Percentiles rank a stretch among this genome's conserved stretches.
Conservation (phyloP, 495 filamentous ascomycete genomes). For the Talaromyces stipitatus region DNA sequence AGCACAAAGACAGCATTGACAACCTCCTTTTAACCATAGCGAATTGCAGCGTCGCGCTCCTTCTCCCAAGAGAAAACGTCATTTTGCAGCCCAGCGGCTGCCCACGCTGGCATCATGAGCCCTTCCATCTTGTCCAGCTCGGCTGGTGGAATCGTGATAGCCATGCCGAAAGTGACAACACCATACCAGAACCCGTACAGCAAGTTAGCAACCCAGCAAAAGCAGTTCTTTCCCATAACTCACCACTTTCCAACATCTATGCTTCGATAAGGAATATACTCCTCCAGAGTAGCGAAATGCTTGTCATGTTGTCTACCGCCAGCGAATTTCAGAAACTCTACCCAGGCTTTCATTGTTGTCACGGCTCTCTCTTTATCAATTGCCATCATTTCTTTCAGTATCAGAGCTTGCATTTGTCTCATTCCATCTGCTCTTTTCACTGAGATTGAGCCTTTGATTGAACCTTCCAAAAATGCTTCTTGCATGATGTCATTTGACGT, state of each 20-base stretch:
- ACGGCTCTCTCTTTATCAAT: background rate
- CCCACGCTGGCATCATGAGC: background rate
- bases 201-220: background rate
- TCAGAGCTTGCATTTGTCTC: background rate
- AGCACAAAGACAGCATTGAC: background rate
- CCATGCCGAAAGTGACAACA: background rate
- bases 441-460: too few species aligned
- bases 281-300: background rate
- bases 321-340: background rate
- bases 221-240: background rate
- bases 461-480: background rate
- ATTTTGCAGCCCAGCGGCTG: background rate
- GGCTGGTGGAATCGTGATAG: background rate
- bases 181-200: background rate
- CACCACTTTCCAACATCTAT: background rate
- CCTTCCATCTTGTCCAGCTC: background rate
- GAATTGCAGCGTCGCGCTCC: background rate
- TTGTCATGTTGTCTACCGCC: background rate
- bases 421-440: background rate
- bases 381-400: background rate
- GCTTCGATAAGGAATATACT: background rate
- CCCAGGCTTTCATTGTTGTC: background rate
- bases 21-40: background rate
- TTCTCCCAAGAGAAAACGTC: constrained; percentile 1
- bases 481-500: too few species aligned